Evolutionary conservation across 139 green algal species (phyloP).

Genomic region (Astrephomene gubernaculifera): DNA sequence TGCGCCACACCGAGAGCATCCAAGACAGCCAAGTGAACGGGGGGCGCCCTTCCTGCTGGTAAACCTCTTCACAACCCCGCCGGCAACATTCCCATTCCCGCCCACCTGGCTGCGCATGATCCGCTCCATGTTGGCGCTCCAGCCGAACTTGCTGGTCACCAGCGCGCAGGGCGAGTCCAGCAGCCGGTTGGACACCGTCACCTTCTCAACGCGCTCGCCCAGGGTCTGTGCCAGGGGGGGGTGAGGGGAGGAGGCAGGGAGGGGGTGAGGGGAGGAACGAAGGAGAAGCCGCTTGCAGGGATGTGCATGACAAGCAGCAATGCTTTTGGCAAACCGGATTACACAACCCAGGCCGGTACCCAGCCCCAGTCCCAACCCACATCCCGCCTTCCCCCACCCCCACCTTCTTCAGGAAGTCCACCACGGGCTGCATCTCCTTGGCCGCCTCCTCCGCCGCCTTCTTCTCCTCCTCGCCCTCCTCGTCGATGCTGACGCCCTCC

Average conservation of each 20-base stretch:
- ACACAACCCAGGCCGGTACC: too few relatives aligned
- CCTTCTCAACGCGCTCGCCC: conserved; percentile 75
- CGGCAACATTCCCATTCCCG: too few relatives aligned
- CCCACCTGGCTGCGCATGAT: conserved; percentile 85
- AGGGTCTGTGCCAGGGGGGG: conserved; percentile 42
- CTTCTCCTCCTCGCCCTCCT: conserved; percentile 43
- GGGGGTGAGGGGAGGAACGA: not conserved
- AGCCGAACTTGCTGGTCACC: conserved; percentile 98
- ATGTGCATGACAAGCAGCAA: too few relatives aligned
- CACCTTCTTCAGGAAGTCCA: conserved; percentile 88
- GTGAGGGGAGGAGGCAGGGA: not conserved
- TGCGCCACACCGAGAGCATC: too few relatives aligned
- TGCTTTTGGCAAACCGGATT: too few relatives aligned
- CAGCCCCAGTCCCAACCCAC: too few relatives aligned
- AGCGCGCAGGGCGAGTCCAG: conserved; percentile 93
- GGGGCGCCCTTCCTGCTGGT: not conserved
- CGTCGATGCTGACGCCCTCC: conserved; percentile 77
- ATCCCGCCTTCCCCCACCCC: not conserved
- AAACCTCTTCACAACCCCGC: not conserved
- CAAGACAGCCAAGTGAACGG: not conserved
- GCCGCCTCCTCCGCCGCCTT: conserved; percentile 19
- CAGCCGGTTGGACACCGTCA: conserved; percentile 78
- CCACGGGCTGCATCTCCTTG: conserved; percentile 79
- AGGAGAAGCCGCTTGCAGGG: too few relatives aligned
- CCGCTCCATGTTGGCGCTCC: conserved; percentile 98